phyloP scores from a whole-genome alignment of 2,329 filamentous ascomycete genomes.

The Colletotrichum noveboracense region DNA sequence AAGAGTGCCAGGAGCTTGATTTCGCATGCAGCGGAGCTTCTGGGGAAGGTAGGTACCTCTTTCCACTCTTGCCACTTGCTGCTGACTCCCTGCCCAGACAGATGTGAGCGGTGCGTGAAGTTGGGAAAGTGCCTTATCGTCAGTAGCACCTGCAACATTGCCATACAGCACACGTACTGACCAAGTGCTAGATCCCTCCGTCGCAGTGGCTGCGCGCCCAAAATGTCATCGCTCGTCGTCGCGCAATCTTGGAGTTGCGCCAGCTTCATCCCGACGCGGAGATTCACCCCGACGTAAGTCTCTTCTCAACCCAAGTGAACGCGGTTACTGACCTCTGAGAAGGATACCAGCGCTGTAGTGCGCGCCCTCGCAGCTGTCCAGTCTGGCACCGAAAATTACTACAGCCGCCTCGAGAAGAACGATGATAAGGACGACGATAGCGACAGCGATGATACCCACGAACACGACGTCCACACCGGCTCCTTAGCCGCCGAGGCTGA shows the following conservation, averaged over 20 bases:
- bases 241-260: neutral
- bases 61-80: no score
- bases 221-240: neutral
- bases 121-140: neutral
- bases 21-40: neutral
- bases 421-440: neutral
- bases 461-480: neutral
- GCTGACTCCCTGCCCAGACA: neutral
- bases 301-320: neutral
- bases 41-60: neutral
- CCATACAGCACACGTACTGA: neutral
- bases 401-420: neutral
- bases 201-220: neutral
- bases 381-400: neutral
- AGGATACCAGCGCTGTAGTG: neutral
- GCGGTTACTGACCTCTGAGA: rapidly evolving
- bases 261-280: neutral
- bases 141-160: neutral
- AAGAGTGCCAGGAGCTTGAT: neutral
- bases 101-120: neutral
- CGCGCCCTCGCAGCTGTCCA: neutral
- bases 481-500: neutral
- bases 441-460: neutral
- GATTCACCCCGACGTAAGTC: neutral
- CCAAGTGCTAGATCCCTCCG: neutral